A percentile compares a stretch with the other conserved stretches of the same genome.
Conservation (phyloP, 2,329 filamentous ascomycete genomes). For the Neophaeococcomyces aloes region DNA sequence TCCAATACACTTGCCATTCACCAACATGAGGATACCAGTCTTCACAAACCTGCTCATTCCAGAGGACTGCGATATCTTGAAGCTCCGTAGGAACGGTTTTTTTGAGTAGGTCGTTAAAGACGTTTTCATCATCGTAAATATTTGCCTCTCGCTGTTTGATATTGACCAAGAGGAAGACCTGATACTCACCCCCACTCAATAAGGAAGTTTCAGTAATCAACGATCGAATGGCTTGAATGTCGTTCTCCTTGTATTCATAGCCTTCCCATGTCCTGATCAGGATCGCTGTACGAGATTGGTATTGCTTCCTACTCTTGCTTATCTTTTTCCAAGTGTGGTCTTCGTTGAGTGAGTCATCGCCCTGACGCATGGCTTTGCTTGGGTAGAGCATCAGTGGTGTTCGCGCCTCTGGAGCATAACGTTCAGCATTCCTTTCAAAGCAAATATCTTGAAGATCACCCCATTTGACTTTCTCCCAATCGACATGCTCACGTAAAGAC, state of each 20-base stretch:
- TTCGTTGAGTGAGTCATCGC: conserved; percentile 9
- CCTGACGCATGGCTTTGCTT: conserved; percentile 2
- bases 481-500: conserved; percentile 10
- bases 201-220: conserved; percentile 43
- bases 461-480: conserved; percentile 60
- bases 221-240: conserved; percentile 20
- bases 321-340: conserved; percentile 1
- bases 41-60: conserved; percentile 33
- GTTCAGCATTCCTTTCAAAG: conserved; percentile 52
- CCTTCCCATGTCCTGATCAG: conserved; percentile 21
- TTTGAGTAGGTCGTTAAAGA: conserved; percentile 48
- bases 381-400: conserved; percentile 10
- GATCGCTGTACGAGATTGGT: conserved; percentile 15
- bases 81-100: conserved; percentile 26
- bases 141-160: conserved; percentile 62
- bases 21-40: conserved; percentile 18
- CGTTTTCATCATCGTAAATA: conserved; percentile 61
- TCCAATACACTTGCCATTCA: conserved; percentile 45
- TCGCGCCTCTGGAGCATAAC: conserved; percentile 9
- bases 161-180: conserved; percentile 66
- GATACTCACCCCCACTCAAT: conserved; percentile 65
- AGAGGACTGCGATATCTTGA: conserved; percentile 28
- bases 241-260: conserved; percentile 17
- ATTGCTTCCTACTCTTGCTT: conserved; percentile 6
- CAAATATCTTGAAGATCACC: conserved; percentile 60